A percentile compares a stretch with the other conserved stretches of the same genome.
Conservation (phyloP, 192 early-diverging fungal genomes). For the Coemansia sp. region DNA sequence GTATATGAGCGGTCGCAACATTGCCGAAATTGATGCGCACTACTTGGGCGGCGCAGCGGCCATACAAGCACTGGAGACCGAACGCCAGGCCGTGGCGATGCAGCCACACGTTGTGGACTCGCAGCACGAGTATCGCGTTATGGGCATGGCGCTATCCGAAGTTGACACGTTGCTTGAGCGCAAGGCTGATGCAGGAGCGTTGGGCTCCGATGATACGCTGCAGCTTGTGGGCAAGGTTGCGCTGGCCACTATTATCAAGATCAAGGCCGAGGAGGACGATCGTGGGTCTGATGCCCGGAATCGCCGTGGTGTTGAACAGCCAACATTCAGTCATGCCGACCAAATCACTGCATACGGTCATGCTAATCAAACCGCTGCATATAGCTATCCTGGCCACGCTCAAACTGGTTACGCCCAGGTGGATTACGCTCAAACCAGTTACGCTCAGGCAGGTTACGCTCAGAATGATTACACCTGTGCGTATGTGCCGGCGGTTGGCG, state of each 20-base stretch:
- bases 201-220: constrained; percentile 28
- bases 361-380: too few relatives aligned
- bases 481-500: not conserved
- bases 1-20: constrained; percentile 12
- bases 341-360: too few relatives aligned
- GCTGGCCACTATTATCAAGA: constrained; percentile 45
- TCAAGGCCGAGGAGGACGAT: constrained; percentile 38
- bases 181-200: constrained; percentile 17
- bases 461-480: not conserved
- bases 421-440: not conserved
- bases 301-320: not conserved
- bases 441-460: not conserved
- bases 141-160: constrained; percentile 40
- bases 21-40: constrained; percentile 19
- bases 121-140: constrained; percentile 30
- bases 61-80: constrained; percentile 27
- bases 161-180: constrained; percentile 23
- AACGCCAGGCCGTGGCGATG: constrained; percentile 4
- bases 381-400: too few relatives aligned
- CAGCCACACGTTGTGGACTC: constrained; percentile 10
- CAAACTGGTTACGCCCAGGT: not conserved
- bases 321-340: too few relatives aligned
- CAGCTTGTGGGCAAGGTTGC: constrained; percentile 37
- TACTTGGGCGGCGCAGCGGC: constrained; percentile 40
- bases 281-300: not conserved